A percentile compares a stretch with the other conserved stretches of the same genome.
These are phyloP conservation scores for Termitomyces sp. DNA, from an alignment of 768 basidiomycete species.

Conservation along the genomic window DNA sequence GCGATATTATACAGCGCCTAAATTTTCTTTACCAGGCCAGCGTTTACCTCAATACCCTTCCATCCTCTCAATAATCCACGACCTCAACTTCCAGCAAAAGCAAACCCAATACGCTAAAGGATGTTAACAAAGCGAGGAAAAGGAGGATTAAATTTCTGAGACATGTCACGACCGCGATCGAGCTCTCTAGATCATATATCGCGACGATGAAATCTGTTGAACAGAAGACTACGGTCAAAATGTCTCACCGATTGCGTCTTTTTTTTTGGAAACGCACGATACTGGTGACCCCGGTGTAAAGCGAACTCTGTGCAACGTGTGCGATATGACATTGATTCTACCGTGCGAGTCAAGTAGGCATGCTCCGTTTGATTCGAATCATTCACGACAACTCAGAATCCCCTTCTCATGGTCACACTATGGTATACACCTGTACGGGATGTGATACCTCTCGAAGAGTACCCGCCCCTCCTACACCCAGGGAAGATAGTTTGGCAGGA, in stretches of 20 bases:
- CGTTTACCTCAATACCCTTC: constrained; percentile 38
- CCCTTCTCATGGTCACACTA: constrained; percentile 42
- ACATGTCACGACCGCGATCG: constrained; percentile 24
- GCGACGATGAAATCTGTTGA: constrained; percentile 65
- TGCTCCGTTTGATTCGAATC: background rate
- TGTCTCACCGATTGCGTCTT: constrained; percentile 35
- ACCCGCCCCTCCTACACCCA: constrained; percentile 52
- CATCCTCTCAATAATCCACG: constrained; percentile 2
- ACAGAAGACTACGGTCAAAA: constrained; percentile 69
- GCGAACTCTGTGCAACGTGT: constrained; percentile 69
- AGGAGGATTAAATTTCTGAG: constrained; percentile 13
- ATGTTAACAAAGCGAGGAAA: constrained; percentile 14
- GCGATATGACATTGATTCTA: constrained; percentile 54
- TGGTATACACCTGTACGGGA: constrained; percentile 52
- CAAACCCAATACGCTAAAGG: background rate
- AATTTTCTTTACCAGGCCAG: constrained; percentile 86
- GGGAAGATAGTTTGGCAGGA: background rate
- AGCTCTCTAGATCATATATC: constrained; percentile 62
- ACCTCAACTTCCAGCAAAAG: background rate
- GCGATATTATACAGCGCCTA: constrained; percentile 76
- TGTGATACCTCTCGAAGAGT: constrained; percentile 60
- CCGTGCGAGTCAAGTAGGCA: constrained; percentile 57
- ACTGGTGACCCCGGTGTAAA: constrained; percentile 79
- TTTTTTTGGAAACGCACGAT: background rate
- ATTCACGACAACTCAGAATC: constrained; percentile 19